Percentiles rank a stretch among this genome's conserved stretches.
Conservation (phyloP, 2,329 filamentous ascomycete species). For the Parastagonospora nodorum region DNA sequence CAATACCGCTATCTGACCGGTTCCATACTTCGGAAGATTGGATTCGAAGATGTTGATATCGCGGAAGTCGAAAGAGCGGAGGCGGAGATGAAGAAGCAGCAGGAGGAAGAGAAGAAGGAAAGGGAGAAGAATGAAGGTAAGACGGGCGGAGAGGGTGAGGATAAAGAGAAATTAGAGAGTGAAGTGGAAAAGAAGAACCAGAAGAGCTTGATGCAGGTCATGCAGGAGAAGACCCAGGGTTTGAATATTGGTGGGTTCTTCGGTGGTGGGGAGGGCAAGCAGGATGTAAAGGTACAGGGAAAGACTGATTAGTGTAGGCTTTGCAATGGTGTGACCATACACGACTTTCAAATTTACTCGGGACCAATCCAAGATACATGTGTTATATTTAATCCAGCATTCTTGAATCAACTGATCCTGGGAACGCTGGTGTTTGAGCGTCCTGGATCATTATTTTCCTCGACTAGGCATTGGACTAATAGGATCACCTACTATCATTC, state of each 20-base stretch:
- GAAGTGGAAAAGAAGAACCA: constrained; percentile 53
- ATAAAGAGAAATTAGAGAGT: constrained; percentile 47
- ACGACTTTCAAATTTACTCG: too few species aligned
- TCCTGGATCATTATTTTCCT: too few species aligned
- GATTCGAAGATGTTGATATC: constrained; percentile 58
- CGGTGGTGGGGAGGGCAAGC: constrained; percentile 1
- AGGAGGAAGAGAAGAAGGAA: constrained; percentile 49
- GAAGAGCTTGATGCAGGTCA: constrained; percentile 50
- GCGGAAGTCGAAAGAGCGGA: constrained; percentile 54
- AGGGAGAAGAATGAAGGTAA: constrained; percentile 39
- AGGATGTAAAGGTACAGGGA: constrained; percentile 4
- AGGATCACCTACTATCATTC: too few species aligned
- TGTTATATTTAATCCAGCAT: too few species aligned
- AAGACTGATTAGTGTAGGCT: neutral
- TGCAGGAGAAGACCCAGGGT: constrained; percentile 48
- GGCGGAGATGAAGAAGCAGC: constrained; percentile 50
- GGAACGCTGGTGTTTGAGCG: too few species aligned
- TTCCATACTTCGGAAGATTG: constrained; percentile 57
- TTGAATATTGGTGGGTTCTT: constrained; percentile 24
- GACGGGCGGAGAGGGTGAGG: constrained; percentile 31
- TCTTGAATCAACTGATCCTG: too few species aligned
- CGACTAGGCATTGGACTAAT: too few species aligned
- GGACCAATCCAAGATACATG: too few species aligned
- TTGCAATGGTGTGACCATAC: too few species aligned
- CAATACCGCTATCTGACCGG: constrained; percentile 58